phyloP scores from a whole-genome alignment of 139 green algal genomes.

The Chlamydomonas sp. region DNA sequence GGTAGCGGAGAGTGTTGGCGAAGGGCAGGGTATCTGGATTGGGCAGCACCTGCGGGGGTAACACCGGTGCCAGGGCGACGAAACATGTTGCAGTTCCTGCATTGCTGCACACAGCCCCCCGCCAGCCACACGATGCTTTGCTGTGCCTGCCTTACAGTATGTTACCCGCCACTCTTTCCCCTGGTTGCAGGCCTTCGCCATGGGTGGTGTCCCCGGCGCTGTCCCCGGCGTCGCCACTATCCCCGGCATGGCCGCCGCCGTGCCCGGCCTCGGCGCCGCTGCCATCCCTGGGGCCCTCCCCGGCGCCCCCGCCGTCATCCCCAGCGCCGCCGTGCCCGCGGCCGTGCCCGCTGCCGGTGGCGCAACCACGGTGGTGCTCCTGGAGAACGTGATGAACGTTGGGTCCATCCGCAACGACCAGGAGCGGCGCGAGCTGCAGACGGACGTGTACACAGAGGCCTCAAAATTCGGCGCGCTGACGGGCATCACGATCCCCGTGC shows the following conservation, averaged over 20 bases:
- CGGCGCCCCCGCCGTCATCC: background rate
- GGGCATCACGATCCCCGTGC: conserved; percentile 69
- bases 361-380: conserved; percentile 64
- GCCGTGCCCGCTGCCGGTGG: background rate
- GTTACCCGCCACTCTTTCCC: no score
- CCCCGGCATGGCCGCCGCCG: background rate
- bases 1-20: no score
- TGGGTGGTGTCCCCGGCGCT: background rate
- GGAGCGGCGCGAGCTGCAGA: conserved; percentile 51
- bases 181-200: background rate
- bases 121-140: no score
- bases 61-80: no score
- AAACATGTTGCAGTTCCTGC: no score
- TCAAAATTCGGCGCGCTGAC: conserved; percentile 66
- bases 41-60: no score
- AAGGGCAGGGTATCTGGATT: no score
- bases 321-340: background rate
- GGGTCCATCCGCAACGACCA: conserved; percentile 53
- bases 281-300: background rate
- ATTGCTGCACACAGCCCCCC: no score
- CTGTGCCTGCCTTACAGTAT: background rate
- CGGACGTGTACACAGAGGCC: conserved; percentile 68
- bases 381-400: conserved; percentile 71
- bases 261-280: background rate
- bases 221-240: background rate